Conservation (phyloP, 768 basidiomycete species). For the Cystofilobasidium capitatum region DNA sequence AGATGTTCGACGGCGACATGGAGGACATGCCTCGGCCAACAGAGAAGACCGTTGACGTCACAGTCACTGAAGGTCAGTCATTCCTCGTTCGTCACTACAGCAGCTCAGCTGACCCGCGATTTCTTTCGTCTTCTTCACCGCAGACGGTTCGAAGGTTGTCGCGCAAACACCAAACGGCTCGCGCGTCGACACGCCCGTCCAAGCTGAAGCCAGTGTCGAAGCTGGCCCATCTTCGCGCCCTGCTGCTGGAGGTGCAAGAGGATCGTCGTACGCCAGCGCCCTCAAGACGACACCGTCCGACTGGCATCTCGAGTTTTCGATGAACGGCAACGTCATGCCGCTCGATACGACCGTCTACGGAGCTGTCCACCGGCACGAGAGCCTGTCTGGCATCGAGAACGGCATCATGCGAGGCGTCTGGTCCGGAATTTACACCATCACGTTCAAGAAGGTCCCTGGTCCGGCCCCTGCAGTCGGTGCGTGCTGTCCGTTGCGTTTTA, state of each 20-base stretch:
- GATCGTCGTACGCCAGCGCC: constrained; percentile 78
- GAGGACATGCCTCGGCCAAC: constrained; percentile 59
- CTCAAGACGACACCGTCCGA: constrained; percentile 85
- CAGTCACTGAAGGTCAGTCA: constrained; percentile 54
- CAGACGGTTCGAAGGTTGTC: constrained; percentile 85
- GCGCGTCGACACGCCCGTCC: constrained; percentile 76
- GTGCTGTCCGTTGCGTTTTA: constrained; percentile 9
- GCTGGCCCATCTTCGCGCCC: constrained; percentile 20
- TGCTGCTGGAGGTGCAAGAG: constrained; percentile 31
- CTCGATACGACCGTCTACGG: constrained; percentile 91
- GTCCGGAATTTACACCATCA: constrained; percentile 82
- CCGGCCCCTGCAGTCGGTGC: constrained; percentile 48
- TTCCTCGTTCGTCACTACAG: background rate
- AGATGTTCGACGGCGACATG: constrained; percentile 79
- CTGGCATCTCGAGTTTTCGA: constrained; percentile 93
- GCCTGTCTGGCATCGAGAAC: constrained; percentile 35
- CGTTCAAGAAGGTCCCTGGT: constrained; percentile 83
- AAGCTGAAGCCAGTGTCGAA: constrained; percentile 40
- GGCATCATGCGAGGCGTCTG: constrained; percentile 45
- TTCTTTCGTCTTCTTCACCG: background rate
- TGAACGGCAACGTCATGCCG: constrained; percentile 76
- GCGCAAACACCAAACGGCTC: constrained; percentile 97
- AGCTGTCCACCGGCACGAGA: constrained; percentile 84
- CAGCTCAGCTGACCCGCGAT: background rate
- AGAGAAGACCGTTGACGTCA: constrained; percentile 79